phyloP scores from a whole-genome alignment of 208 protist genomes.

The Leishmania guyanensis region DNA sequence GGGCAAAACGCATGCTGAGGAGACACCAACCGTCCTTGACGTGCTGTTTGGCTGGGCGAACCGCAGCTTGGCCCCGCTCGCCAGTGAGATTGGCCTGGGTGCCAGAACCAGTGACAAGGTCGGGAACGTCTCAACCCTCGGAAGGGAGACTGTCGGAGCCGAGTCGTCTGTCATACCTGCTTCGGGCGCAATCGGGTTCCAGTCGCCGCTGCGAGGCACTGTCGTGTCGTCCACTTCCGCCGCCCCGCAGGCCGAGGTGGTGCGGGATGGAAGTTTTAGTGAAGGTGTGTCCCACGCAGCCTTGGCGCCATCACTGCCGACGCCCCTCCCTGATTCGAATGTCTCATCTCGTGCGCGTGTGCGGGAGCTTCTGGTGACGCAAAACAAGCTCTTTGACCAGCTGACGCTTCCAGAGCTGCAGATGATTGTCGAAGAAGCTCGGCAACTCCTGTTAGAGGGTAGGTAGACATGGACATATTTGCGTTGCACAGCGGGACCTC shows the following conservation, averaged over 20 bases:
- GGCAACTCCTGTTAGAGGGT: conserved; percentile 19
- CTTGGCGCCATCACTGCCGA: background rate
- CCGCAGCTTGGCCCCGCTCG: conserved; percentile 13
- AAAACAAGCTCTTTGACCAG: conserved; percentile 64
- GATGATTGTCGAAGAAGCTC: conserved; percentile 68
- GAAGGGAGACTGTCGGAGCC: background rate
- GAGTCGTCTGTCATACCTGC: background rate
- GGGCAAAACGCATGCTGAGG: background rate
- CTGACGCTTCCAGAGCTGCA: conserved; percentile 64
- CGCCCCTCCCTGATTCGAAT: background rate
- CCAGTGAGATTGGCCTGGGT: conserved; percentile 8
- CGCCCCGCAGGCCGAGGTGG: background rate
- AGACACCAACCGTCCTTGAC: conserved; percentile 31
- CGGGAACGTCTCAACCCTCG: background rate
- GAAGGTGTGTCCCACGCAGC: background rate
- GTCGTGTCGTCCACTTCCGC: background rate
- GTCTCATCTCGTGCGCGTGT: conserved; percentile 13
- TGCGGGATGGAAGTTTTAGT: background rate
- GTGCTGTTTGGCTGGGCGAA: conserved; percentile 41
- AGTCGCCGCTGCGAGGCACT: conserved; percentile 4
- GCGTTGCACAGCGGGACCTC: background rate
- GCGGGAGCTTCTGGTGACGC: conserved; percentile 31
- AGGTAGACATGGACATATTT: background rate
- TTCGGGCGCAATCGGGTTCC: too few species aligned
- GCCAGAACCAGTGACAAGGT: background rate